A percentile compares a stretch with the other conserved stretches of the same genome.
phyloP scores from a whole-genome alignment of 2,329 filamentous ascomycete genomes.

The Trichothecium roseum region DNA sequence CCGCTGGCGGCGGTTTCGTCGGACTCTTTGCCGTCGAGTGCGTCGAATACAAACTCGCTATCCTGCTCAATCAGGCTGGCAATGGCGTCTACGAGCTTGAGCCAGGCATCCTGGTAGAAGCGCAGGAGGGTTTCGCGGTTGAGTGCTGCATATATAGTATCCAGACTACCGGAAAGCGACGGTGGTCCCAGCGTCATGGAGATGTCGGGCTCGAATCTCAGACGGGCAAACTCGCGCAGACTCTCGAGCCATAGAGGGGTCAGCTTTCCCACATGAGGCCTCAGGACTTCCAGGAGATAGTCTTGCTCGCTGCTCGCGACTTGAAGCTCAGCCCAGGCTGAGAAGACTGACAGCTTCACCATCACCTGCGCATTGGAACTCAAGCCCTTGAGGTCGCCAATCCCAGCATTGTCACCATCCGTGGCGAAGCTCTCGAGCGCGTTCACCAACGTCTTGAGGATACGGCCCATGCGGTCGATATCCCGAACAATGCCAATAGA shows the following conservation, averaged over 20 bases:
- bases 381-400: constrained; percentile 84
- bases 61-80: constrained; percentile 96
- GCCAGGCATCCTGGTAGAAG: constrained; percentile 96
- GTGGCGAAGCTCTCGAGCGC: constrained; percentile 86
- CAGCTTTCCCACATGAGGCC: constrained; percentile 78
- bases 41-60: constrained; percentile 95
- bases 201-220: constrained; percentile 94
- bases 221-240: constrained; percentile 80
- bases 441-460: constrained; percentile 83
- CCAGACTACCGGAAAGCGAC: constrained; percentile 73
- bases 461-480: constrained; percentile 96
- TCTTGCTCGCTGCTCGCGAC: constrained; percentile 88
- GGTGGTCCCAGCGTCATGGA: constrained; percentile 79
- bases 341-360: constrained; percentile 96
- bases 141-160: constrained; percentile 88
- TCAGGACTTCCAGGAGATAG: constrained; percentile 80
- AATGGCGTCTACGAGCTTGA: constrained; percentile 94
- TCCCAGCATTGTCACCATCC: constrained; percentile 71
- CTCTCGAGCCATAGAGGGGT: constrained; percentile 93
- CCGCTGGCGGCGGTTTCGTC: constrained; percentile 36
- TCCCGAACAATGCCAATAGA: constrained; percentile 95
- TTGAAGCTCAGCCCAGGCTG: constrained; percentile 93
- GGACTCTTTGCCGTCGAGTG: constrained; percentile 72
- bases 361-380: constrained; percentile 96
- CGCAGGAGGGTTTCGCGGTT: constrained; percentile 87